Conservation (phyloP, 306 rosid species). For the Neltuma alba region DNA sequence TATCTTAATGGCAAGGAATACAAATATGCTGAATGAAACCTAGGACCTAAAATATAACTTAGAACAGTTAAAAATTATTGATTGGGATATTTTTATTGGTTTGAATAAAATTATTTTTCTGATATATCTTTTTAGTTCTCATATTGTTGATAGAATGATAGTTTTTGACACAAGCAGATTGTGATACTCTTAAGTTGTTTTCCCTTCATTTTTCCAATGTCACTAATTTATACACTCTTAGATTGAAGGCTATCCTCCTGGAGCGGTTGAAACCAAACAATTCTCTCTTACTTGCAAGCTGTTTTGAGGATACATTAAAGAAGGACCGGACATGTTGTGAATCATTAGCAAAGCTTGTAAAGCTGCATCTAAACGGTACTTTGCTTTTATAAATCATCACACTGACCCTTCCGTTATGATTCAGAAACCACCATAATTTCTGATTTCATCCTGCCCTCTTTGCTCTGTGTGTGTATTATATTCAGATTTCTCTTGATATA, state of each 20-base stretch:
- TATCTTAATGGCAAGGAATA: too few relatives aligned
- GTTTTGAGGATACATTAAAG: conserved; percentile 68
- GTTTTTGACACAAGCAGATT: not conserved
- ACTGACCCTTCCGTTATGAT: not conserved
- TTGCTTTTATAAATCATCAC: not conserved
- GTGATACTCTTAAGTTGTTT: not conserved
- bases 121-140: not conserved
- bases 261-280: conserved; percentile 59
- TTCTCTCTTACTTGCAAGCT: conserved; percentile 39
- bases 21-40: too few relatives aligned
- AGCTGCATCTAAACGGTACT: conserved; percentile 70
- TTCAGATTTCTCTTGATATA: conserved; percentile 30
- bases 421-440: conserved; percentile 9
- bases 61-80: not conserved
- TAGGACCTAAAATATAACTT: not conserved
- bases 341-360: conserved; percentile 74
- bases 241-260: conserved; percentile 63
- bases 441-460: not conserved
- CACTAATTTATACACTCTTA: conserved; percentile 39
- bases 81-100: not conserved
- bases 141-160: not conserved
- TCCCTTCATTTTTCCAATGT: conserved; percentile 24
- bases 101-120: not conserved
- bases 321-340: conserved; percentile 73
- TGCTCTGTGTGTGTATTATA: not conserved